These are phyloP conservation scores for Raddia distichophylla DNA, from an alignment of 176 grass and related monocot genomes.

Conservation along the genomic window DNA sequence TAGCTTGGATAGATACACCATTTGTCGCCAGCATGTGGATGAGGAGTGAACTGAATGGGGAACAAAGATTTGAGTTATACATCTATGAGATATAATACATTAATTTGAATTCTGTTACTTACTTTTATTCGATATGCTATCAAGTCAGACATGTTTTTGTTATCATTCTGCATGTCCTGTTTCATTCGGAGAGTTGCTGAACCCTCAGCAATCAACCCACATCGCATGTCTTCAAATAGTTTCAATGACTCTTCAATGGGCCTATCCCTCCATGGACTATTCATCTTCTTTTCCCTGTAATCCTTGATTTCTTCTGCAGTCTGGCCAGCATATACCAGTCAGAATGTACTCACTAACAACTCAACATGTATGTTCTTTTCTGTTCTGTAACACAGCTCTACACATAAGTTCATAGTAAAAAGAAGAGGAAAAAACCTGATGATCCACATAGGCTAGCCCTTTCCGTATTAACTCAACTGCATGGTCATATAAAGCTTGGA, in stretches of 20 bases:
- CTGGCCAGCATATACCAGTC: conserved; percentile 53
- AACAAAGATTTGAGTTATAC: conserved; percentile 25
- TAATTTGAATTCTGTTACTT: conserved; percentile 37
- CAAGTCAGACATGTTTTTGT: conserved; percentile 97
- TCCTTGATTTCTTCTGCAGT: conserved; percentile 92
- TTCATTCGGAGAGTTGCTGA: conserved; percentile 94
- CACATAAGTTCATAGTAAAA: conserved; percentile 7
- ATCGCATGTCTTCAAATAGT: conserved; percentile 91
- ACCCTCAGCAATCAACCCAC: conserved; percentile 81
- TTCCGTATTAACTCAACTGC: conserved; percentile 86
- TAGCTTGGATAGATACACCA: conserved; percentile 99
- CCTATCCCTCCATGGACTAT: conserved; percentile 98
- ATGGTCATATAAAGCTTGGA: conserved; percentile 87
- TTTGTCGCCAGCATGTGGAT: conserved; percentile 96
- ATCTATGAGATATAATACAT: conserved; percentile 18
- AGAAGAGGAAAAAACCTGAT: conserved; percentile 61
- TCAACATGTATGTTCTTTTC: conserved; percentile 8
- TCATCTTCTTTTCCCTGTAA: conserved; percentile 90
- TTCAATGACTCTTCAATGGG: conserved; percentile 80
- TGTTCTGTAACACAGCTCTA: not conserved
- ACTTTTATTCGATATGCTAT: conserved; percentile 99
- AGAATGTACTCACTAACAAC: conserved; percentile 30
- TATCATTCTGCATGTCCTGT: conserved; percentile 99
- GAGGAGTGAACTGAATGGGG: conserved; percentile 71
- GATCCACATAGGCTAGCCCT: conserved; percentile 96